Evolutionary conservation across 805 yeast genomes (phyloP).

Genomic region (Clavispora vitiphila): DNA sequence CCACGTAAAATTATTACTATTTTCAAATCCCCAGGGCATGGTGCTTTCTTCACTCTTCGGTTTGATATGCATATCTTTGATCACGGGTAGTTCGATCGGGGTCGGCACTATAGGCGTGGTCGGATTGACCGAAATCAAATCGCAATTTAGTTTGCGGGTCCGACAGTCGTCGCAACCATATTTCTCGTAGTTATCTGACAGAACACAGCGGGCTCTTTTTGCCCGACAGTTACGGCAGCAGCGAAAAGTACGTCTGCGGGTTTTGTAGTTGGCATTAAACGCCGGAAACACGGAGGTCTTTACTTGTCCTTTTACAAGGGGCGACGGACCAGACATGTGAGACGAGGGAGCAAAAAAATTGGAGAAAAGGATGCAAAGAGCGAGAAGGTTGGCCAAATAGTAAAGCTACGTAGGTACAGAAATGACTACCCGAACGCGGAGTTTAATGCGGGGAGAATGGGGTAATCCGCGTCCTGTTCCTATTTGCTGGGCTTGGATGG

Average conservation of each 20-base stretch:
- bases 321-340: neutral
- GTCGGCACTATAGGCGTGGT: neutral
- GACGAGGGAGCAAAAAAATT: neutral
- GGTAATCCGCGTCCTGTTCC: neutral
- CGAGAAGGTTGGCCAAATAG: too few species aligned
- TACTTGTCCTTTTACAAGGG: neutral
- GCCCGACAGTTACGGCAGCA: slow-evolving; percentile 39
- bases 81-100: neutral
- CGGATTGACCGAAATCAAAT: slow-evolving; percentile 8
- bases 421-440: neutral
- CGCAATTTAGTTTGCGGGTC: slow-evolving; percentile 9
- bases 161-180: slow-evolving; percentile 22
- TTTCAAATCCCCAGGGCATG: too few species aligned
- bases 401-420: too few species aligned
- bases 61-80: neutral
- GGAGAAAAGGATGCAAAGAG: neutral
- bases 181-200: slow-evolving; percentile 16
- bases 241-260: slow-evolving; percentile 37
- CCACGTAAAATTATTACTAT: neutral
- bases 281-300: slow-evolving; percentile 33
- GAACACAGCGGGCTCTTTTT: slow-evolving; percentile 22
- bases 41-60: too few species aligned
- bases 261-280: slow-evolving; percentile 34
- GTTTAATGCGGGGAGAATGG: neutral
- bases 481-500: neutral